Conservation (phyloP, 495 filamentous ascomycete genomes). For the Astrothelium subdiscretum region DNA sequence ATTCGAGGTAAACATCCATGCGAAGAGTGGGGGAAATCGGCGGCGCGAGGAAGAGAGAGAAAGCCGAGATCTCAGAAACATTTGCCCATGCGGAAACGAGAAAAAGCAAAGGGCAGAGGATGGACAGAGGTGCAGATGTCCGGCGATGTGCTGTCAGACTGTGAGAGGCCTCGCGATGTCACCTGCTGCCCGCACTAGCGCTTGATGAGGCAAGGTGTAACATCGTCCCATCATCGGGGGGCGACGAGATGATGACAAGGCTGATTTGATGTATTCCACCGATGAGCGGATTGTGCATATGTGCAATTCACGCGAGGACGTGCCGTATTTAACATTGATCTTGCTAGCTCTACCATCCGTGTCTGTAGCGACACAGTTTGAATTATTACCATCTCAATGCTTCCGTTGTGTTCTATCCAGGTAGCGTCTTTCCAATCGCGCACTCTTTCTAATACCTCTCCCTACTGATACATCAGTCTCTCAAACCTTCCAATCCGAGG, state of each 20-base stretch:
- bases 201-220: background rate
- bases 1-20: background rate
- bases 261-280: no score
- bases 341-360: no score
- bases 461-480: slow-evolving; percentile 6
- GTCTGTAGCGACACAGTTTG: no score
- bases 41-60: background rate
- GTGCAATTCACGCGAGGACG: no score
- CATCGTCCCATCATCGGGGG: background rate
- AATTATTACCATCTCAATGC: no score
- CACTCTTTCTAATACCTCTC: background rate
- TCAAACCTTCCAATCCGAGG: slow-evolving; percentile 19
- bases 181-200: background rate
- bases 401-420: no score
- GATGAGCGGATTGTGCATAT: no score
- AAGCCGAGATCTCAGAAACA: background rate
- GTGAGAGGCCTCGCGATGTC: background rate
- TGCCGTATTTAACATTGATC: no score
- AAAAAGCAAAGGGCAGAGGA: background rate
- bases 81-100: background rate
- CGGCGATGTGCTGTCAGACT: slow-evolving; percentile 2
- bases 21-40: background rate
- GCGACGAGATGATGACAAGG: no score
- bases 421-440: background rate
- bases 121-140: no score